Base-by-base conservation (phyloP, 768 basidiomycete species). In the Myochromella boudieri region DNA sequence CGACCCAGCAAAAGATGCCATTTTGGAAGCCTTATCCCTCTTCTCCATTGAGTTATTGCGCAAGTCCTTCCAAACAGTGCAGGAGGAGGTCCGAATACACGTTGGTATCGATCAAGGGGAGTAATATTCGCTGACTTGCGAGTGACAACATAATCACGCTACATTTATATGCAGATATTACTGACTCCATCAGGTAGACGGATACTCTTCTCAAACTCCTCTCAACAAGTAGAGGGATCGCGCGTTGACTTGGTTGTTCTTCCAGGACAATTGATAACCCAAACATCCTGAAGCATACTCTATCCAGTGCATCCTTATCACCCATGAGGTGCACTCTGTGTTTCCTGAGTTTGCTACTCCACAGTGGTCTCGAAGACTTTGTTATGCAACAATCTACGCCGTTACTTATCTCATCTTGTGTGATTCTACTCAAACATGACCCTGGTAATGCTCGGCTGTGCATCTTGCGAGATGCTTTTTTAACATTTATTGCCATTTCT, bases 291-390 rank as follows among this genome's bases (percentile, higher is more conserved):
- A n/a, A n/a, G n/a, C n/a, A n/a, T n/a, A n/a, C n/a, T n/a, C n/a
- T n/a, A n/a, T n/a, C n/a, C n/a, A n/a, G n/a, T n/a, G n/a, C n/a
- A n/a, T n/a, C n/a, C n/a, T n/a, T n/a, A n/a, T n/a, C 51, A 24
- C 22, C 48, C 17, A 48, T 64, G n/a, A 61, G 65, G 51, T 43
- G 48, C 11, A 31, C 55, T 1, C 36, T 69, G 11, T 55, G 58
- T 43, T 67, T 76, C 44, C 49, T 73, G n/a, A 56, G 60, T 2
- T 53, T 75, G 21, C 45, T 70, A 18, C 70, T 67, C 67, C 55
- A 64, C 27, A 58, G 60, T 39, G 46, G 51, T 26, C 49, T 63
- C 20, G 51, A 53, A 32, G 37, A 18, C 25, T 42, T 25, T 39
- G 26, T 49, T 26, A 34, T 42, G 22, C 31, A 28, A n/a, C 34